phyloP scores from a whole-genome alignment of 2,329 filamentous ascomycete species.

The Aspergillus sergii region DNA sequence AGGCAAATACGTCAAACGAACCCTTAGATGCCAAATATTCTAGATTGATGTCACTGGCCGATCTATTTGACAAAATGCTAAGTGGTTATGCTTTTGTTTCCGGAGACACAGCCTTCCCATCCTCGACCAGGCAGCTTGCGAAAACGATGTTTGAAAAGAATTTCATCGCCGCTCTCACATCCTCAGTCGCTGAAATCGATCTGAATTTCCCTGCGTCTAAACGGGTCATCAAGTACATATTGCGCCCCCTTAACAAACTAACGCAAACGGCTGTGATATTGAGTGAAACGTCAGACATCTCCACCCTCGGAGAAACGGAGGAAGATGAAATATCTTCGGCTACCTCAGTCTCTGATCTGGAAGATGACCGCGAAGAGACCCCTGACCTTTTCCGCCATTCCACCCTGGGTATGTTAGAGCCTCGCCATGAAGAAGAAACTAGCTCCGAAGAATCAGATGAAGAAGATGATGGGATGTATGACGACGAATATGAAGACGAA shows the following conservation, averaged over 20 bases:
- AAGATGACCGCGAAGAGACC: conserved; percentile 88
- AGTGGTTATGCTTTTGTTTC: conserved; percentile 72
- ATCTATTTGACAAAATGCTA: conserved; percentile 91
- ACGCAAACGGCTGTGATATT: conserved; percentile 85
- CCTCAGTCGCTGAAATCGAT: conserved; percentile 92
- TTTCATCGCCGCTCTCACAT: conserved; percentile 83
- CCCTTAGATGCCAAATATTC: conserved; percentile 83
- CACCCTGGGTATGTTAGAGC: conserved; percentile 90
- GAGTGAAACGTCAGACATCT: conserved; percentile 78
- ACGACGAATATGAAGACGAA: conserved; percentile 83
- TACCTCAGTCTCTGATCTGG: conserved; percentile 85
- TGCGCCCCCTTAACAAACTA: conserved; percentile 83
- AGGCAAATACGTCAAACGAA: conserved; percentile 77
- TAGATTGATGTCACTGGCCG: conserved; percentile 81
- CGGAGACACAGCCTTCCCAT: conserved; percentile 48
- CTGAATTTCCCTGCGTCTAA: conserved; percentile 92
- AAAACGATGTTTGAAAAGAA: conserved; percentile 99
- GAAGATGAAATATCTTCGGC: conserved; percentile 87
- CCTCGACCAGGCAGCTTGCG: conserved; percentile 79
- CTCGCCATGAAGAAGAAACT: conserved; percentile 77
- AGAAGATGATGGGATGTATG: conserved; percentile 90
- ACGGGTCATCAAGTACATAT: conserved; percentile 92
- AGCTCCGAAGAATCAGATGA: conserved; percentile 69
- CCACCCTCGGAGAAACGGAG: conserved; percentile 66
- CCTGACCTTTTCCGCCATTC: conserved; percentile 97